These are phyloP conservation scores for Saussurea involucrata DNA, from an alignment of 129 eudicot genomes.

Conservation along the genomic window DNA sequence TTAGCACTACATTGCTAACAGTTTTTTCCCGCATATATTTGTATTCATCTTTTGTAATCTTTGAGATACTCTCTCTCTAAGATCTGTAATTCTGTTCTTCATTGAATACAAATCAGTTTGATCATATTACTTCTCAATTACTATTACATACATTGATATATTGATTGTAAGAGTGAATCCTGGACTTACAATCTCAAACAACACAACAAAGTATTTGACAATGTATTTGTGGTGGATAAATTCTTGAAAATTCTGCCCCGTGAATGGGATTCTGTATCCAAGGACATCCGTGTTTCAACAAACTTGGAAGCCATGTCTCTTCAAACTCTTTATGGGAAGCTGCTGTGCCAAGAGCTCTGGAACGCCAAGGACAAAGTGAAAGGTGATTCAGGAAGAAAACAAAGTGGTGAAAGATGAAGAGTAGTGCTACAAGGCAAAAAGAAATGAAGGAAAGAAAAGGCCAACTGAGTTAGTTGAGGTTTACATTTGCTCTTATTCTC, in stretches of 20 bases:
- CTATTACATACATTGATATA: too few species aligned
- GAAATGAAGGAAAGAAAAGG: too few species aligned
- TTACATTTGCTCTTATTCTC: too few species aligned
- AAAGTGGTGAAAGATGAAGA: neutral
- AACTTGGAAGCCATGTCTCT: neutral
- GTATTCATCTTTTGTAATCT: too few species aligned
- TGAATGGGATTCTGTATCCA: neutral
- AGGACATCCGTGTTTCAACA: neutral
- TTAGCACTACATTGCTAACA: too few species aligned
- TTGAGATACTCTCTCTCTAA: too few species aligned
- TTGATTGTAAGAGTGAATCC: too few species aligned
- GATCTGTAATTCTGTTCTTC: too few species aligned
- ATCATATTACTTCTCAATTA: too few species aligned
- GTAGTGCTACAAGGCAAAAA: too few species aligned
- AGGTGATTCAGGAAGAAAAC: neutral
- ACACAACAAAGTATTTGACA: neutral
- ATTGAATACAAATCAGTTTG: too few species aligned
- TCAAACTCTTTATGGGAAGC: neutral
- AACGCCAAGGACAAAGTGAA: neutral
- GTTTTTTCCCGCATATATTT: too few species aligned
- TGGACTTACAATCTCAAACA: neutral
- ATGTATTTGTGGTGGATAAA: neutral
- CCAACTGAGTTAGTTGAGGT: neutral
- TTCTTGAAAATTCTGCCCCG: neutral
- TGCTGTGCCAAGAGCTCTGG: neutral